Percentiles rank a stretch among this genome's conserved stretches.
phyloP scores from a whole-genome alignment of 2,329 filamentous ascomycete species.

The Xylaria sp. region DNA sequence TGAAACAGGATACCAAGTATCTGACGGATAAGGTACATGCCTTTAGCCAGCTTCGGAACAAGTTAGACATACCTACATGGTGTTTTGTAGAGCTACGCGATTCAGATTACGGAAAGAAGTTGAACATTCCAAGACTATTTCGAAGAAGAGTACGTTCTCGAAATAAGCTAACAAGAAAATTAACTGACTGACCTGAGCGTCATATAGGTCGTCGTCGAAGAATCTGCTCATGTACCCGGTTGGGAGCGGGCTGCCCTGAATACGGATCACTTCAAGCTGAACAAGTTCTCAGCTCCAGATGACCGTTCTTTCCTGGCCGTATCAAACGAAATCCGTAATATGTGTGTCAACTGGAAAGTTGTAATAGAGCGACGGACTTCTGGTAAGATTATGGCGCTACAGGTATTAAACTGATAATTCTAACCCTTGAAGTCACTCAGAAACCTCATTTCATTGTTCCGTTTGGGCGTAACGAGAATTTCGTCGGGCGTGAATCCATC shows the following conservation, averaged over 20 bases:
- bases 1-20: constrained; percentile 1
- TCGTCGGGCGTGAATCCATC: constrained; percentile 23
- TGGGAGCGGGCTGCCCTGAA: background rate
- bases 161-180: background rate
- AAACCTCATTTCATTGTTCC: constrained; percentile 22
- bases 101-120: constrained; percentile 15
- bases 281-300: constrained; percentile 9
- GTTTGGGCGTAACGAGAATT: constrained; percentile 27
- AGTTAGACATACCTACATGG: constrained; percentile 1
- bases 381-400: background rate
- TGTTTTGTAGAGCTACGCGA: constrained; percentile 10
- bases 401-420: background rate
- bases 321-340: constrained; percentile 1
- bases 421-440: background rate
- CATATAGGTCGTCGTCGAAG: constrained; percentile 12
- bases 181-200: background rate
- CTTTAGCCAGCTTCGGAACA: constrained; percentile 10
- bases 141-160: constrained; percentile 1
- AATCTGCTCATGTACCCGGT: constrained; percentile 8
- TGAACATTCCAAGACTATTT: background rate
- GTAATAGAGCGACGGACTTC: constrained; percentile 8
- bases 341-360: background rate
- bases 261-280: constrained; percentile 16
- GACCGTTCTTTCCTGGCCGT: constrained; percentile 9
- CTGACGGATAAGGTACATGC: constrained; percentile 11